These are phyloP conservation scores for Laguncularia racemosa DNA, from an alignment of 345 rosid genomes.

Conservation along the genomic window DNA sequence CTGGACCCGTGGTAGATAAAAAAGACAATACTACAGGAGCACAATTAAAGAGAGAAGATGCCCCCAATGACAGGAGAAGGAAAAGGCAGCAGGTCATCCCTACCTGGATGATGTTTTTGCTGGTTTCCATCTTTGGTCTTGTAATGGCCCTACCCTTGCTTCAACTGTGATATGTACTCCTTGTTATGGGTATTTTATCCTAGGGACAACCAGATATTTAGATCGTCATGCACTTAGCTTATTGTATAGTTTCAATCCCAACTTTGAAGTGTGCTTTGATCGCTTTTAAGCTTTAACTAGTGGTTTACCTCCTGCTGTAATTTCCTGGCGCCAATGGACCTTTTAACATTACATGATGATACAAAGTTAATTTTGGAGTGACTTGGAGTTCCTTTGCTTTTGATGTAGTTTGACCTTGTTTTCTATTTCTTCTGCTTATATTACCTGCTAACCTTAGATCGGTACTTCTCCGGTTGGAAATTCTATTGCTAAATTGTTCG, in stretches of 20 bases:
- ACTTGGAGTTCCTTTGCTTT: conserved; percentile 3
- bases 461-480: too few species aligned
- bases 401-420: too few species aligned
- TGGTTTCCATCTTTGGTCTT: conserved; percentile 78
- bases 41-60: conserved; percentile 25
- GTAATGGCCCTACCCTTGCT: conserved; percentile 98
- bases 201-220: conserved; percentile 1
- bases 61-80: conserved; percentile 22
- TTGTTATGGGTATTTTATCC: background rate
- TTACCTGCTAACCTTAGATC: too few species aligned
- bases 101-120: conserved; percentile 76
- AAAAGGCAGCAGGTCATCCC: conserved; percentile 66
- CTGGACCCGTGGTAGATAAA: conserved; percentile 24
- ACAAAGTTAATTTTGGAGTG: background rate
- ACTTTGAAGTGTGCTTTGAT: background rate
- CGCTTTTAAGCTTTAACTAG: background rate
- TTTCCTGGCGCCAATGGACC: background rate
- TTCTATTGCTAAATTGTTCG: too few species aligned
- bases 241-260: background rate
- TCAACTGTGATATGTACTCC: conserved; percentile 44
- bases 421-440: too few species aligned
- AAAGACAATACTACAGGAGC: conserved; percentile 25
- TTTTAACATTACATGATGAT: background rate
- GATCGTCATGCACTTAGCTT: background rate
- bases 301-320: conserved; percentile 1